Percentiles rank a stretch among this genome's conserved stretches.
Conservation (phyloP, 768 basidiomycete genomes). For the Boletus eberwhitei region DNA sequence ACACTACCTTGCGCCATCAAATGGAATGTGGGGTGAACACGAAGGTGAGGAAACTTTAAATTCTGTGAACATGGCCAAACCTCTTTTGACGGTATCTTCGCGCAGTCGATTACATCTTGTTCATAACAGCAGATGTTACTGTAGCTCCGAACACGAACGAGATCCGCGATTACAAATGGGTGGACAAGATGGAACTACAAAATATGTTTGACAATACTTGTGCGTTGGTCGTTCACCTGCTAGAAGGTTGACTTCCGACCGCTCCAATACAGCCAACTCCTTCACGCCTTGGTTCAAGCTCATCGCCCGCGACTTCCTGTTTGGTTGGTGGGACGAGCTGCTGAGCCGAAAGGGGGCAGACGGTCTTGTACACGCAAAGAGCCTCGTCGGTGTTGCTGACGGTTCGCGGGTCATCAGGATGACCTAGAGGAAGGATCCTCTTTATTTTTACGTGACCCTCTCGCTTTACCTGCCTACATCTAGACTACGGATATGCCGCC, state of each 20-base stretch:
- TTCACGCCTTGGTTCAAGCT: conserved; percentile 99
- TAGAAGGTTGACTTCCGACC: background rate
- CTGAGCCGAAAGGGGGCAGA: conserved; percentile 52
- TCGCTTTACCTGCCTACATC: background rate
- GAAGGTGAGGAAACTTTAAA: conserved; percentile 70
- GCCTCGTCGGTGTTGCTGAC: conserved; percentile 57
- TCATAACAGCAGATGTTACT: conserved; percentile 84
- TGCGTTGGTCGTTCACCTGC: conserved; percentile 34
- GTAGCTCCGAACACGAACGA: conserved; percentile 85
- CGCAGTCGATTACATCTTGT: conserved; percentile 96
- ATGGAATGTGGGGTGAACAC: conserved; percentile 96
- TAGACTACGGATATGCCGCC: background rate
- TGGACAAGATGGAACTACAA: conserved; percentile 85
- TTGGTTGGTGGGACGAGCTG: conserved; percentile 98
- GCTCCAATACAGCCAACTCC: conserved; percentile 54
- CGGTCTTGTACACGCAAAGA: conserved; percentile 54
- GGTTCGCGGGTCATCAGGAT: conserved; percentile 73
- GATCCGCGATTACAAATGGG: conserved; percentile 88
- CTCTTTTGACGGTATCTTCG: conserved; percentile 7
- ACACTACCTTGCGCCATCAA: conserved; percentile 93
- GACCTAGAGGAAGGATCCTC: conserved; percentile 29
- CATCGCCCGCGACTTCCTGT: conserved; percentile 94
- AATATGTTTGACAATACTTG: conserved; percentile 83
- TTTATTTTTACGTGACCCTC: background rate
- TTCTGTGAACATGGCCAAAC: background rate